phyloP scores from a whole-genome alignment of 2,329 filamentous ascomycete species.

The Colletotrichum liaoningense region DNA sequence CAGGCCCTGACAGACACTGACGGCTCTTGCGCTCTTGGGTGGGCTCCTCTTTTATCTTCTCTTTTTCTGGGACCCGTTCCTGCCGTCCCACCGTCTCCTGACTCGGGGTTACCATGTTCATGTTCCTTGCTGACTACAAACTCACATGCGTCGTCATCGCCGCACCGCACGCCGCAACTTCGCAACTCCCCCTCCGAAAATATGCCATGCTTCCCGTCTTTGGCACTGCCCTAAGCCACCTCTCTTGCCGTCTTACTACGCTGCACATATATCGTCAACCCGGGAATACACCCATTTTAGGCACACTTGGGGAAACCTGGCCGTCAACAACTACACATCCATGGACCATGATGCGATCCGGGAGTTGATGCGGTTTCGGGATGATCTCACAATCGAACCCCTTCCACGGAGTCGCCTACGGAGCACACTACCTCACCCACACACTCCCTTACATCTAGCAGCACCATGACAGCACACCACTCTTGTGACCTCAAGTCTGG shows the following conservation, averaged over 20 bases:
- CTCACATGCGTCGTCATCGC: conserved; percentile 4
- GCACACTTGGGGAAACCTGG: neutral
- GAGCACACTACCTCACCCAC: neutral
- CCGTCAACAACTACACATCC: neutral
- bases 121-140: neutral
- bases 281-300: neutral
- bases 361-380: neutral
- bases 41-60: conserved; percentile 20
- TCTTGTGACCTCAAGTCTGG: too few relatives aligned
- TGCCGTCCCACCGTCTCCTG: conserved; percentile 12
- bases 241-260: neutral
- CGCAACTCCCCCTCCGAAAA: neutral
- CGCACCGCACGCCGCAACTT: neutral
- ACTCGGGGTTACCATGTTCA: conserved; percentile 1
- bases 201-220: neutral
- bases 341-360: neutral
- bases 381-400: neutral
- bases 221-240: too few relatives aligned
- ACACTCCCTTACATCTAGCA: too few relatives aligned
- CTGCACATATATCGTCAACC: neutral
- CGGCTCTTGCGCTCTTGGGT: neutral
- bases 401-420: neutral
- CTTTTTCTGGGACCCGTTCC: neutral
- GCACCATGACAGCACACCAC: too few relatives aligned
- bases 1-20: neutral